These are phyloP conservation scores for Claviceps sp. DNA, from an alignment of 2,329 filamentous ascomycete genomes.

Conservation along the genomic window DNA sequence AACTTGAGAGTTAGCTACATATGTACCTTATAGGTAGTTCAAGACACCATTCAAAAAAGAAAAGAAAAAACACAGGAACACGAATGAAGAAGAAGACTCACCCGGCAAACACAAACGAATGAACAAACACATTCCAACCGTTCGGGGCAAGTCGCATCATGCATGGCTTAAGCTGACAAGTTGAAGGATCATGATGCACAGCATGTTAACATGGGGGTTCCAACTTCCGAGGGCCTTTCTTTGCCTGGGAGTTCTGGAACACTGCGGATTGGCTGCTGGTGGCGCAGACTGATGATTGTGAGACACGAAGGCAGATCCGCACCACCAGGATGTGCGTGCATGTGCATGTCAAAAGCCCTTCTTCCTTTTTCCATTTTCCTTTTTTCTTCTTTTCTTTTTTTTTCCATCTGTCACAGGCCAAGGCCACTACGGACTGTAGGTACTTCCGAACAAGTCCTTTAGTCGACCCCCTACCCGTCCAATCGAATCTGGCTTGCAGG, in stretches of 20 bases:
- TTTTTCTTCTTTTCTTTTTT: background rate
- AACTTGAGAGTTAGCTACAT: no score
- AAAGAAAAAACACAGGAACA: no score
- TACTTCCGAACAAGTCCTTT: no score
- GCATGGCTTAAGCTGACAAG: background rate
- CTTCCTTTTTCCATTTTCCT: background rate
- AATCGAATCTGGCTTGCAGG: no score
- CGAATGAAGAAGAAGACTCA: background rate
- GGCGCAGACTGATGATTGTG: background rate
- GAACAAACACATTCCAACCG: background rate
- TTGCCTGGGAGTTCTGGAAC: no score
- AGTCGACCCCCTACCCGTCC: no score
- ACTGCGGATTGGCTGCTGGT: background rate
- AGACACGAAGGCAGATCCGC: background rate
- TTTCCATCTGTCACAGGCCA: no score
- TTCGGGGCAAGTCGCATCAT: no score
- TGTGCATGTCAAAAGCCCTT: no score
- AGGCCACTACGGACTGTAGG: no score
- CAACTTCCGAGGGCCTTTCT: background rate
- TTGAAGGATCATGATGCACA: background rate
- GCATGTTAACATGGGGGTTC: background rate
- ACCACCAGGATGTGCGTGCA: background rate
- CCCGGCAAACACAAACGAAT: background rate
- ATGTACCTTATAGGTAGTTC: no score
- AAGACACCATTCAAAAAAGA: no score